Evolutionary conservation across 371 early-diverging fungal species (phyloP).

Genomic region (Gilbertella persicaria): DNA sequence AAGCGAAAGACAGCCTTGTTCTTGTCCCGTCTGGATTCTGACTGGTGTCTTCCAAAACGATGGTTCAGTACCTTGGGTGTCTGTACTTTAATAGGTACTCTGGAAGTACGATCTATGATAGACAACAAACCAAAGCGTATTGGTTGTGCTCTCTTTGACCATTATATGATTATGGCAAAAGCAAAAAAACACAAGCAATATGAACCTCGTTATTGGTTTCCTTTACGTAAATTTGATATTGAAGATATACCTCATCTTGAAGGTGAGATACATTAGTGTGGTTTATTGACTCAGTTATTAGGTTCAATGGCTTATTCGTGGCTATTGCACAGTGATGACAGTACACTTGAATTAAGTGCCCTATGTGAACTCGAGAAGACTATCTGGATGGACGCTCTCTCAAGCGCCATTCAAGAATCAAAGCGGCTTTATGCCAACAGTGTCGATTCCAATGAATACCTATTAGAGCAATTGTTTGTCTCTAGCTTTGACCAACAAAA

Average conservation of each 20-base stretch:
- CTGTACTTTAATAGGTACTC: conserved; percentile 39
- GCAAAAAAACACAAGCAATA: conserved; percentile 50
- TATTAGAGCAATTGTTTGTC: conserved; percentile 25
- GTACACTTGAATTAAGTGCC: conserved; percentile 20
- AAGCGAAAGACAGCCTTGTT: conserved; percentile 40
- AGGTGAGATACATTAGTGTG: conserved; percentile 26
- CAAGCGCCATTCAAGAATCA: conserved; percentile 16
- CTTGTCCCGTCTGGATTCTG: conserved; percentile 35
- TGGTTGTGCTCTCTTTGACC: conserved; percentile 57
- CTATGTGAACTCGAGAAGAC: conserved; percentile 21
- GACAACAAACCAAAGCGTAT: conserved; percentile 30
- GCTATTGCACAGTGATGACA: conserved; percentile 13
- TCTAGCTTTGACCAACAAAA: conserved; percentile 26
- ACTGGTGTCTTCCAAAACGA: conserved; percentile 40
- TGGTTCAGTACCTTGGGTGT: conserved; percentile 45
- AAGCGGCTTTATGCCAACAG: conserved; percentile 16
- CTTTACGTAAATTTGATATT: conserved; percentile 52
- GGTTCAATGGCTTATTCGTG: conserved; percentile 17
- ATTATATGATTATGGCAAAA: conserved; percentile 57
- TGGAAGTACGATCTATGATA: conserved; percentile 34
- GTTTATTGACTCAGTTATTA: neutral
- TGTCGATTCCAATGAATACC: conserved; percentile 11
- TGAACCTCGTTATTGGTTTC: conserved; percentile 60
- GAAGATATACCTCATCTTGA: conserved; percentile 33
- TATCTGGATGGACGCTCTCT: conserved; percentile 20